Evolutionary conservation across 345 rosid species (phyloP), one percentile per base, ranked within the genome.

Genomic region (Gossypium bickii): DNA sequence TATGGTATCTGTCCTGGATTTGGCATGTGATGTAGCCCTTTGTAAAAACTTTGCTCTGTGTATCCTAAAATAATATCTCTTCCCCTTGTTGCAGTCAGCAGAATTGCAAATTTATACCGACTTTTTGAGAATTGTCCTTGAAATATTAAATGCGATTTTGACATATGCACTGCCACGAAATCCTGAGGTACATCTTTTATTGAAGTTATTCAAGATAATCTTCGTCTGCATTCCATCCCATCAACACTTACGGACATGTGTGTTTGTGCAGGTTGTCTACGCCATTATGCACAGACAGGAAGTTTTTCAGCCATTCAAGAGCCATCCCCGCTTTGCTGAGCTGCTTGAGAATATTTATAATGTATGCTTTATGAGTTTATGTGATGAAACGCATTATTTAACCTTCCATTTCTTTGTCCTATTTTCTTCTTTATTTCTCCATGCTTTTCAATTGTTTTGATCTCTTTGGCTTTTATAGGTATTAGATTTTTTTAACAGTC

Each of bases 221-320:
- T 11, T 68, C 1, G 12, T 44, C 2, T 62, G 1, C 2, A 0
- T 29, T 27, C 16, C 0, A 0, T 29, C n/a, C 24, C 65, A 12
- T 56, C 45, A 10, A 12, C 9, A 6, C 47, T 55, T 49, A 10
- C 9, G 9, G 48, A 48, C 63, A 18, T 60, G 61, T 78, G 61
- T 34, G 12, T 71, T 76, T 12, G 77, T 48, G 79, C 86, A 93
- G 99, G 89, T 95, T 80, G 90, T 95, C 18, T 95, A 95, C 83
- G 97, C 98, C 57, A 82, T 92, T 71, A 87, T 95, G 96, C 98
- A 96, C 81, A 83, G 99, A 83, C 97, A 96, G 83, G 98, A 96
- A 85, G 93, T 96, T 75, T 96, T 96, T 67, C 87, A 84, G 82
- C 98, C 98, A 67, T 96, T 93, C 81, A 88, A 86, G 84, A 86